Evolutionary conservation across 176 grass and related monocot genomes (phyloP).

Genomic region (Bolboschoenus planiculmis): DNA sequence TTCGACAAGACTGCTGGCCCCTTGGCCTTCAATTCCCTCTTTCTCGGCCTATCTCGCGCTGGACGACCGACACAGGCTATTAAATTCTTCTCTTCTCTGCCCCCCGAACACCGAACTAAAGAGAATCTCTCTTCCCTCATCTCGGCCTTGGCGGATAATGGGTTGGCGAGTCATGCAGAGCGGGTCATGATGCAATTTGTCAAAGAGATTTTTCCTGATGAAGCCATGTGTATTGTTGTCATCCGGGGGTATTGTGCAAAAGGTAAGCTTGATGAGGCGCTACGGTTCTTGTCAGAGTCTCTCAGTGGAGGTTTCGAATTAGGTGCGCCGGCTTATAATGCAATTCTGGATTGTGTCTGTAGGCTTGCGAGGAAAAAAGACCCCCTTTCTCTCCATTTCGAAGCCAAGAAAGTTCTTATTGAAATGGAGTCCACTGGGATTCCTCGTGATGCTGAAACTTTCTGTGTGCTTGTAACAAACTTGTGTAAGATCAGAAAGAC

Average conservation of each 20-base stretch:
- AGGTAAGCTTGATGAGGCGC: conserved; percentile 74
- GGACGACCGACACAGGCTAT: conserved; percentile 52
- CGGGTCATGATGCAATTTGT: conserved; percentile 54
- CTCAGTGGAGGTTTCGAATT: conserved; percentile 64
- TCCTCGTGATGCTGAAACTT: conserved; percentile 63
- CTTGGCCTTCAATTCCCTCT: conserved; percentile 39
- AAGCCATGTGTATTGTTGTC: conserved; percentile 62
- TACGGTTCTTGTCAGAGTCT: conserved; percentile 64
- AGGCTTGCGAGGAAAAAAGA: conserved; percentile 71
- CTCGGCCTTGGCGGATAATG: conserved; percentile 40
- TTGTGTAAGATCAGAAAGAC: conserved; percentile 86
- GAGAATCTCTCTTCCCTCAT: conserved; percentile 47
- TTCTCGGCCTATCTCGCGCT: conserved; percentile 43
- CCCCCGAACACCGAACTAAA: conserved; percentile 29
- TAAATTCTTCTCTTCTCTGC: conserved; percentile 63
- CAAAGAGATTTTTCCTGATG: conserved; percentile 69
- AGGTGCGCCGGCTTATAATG: conserved; percentile 58
- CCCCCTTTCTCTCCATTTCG: conserved; percentile 43
- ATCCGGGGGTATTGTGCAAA: conserved; percentile 78
- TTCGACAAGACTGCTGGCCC: conserved; percentile 49
- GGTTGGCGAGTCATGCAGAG: conserved; percentile 60
- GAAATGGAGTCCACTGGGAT: conserved; percentile 83
- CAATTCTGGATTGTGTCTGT: conserved; percentile 79
- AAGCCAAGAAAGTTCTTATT: conserved; percentile 75
- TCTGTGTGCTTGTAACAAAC: conserved; percentile 71